Evolutionary conservation across 1,284 basidiomycete species (phyloP), one percentile per base, ranked within the genome.

Genomic region (Cryptococcus neoformans): DNA sequence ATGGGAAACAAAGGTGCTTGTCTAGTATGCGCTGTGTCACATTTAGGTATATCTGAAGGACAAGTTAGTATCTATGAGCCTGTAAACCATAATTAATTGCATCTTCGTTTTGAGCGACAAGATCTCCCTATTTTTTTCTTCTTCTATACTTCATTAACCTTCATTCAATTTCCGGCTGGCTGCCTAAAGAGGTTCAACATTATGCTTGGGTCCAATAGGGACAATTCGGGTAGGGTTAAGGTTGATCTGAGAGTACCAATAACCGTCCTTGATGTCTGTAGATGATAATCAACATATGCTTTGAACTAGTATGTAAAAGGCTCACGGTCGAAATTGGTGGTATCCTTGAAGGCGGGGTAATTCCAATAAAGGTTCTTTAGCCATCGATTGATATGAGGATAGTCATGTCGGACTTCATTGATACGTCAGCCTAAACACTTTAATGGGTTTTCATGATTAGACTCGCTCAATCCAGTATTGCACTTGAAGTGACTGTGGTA

Each of bases 401-500:
- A 95, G 34, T 88, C 87, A 68, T 86, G 79, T 54, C 80, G 78
- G 66, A 81, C 79, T 66, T 59, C 3, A 11, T 7, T 8, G 21
- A 35, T n/a, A 5, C 9, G n/a, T 44, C 28, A 51, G 45, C 17
- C 16, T 21, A 21, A 21, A 21, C 21, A 21, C 21, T 21, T 21
- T 21, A 21, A 21, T 21, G 21, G 21, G 21, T 21, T 21, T 21
- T 4, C 8, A 34, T 36, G 14, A 16, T 11, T 12, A 3, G 3
- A 70, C 72, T 58, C 54, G 75, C 73, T 78, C 50, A 84, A 83
- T 39, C 86, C 85, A 63, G 90, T 77, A 81, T 96, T 95, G 81
- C 92, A 95, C 77, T 97, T 97, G 83, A 98, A 97, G 77, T 92
- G 89, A 0, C 86, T 85, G 54, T 88, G 84, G 78, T 99, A 98